Evolutionary conservation across 2,329 filamentous ascomycete species (phyloP), one percentile per base, ranked within the genome.

Genomic region (Cladosporium colombiae): DNA sequence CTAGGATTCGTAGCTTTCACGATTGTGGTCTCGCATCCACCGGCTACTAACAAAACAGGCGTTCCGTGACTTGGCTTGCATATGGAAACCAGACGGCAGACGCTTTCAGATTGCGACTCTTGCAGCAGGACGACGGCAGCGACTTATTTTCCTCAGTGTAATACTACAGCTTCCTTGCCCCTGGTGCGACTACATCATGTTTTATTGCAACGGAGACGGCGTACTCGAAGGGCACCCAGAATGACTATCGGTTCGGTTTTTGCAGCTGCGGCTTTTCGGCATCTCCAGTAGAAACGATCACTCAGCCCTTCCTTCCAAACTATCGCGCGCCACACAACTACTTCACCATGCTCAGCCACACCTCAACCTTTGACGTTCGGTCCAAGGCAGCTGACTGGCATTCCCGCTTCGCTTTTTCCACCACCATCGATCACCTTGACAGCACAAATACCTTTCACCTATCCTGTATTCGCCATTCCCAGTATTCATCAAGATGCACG

Each of bases 121-220:
- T 64, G 53, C 64, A 50, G 66, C 63, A 65, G 52, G 61, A 56
- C 61, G 61, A 60, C 63, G 63, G 63, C 63, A 52, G 63, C 56
- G 55, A 65, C 62, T 40, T 59, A 25, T 33, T 65, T 63, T 53
- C 56, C 67, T 64, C 60, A 65, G 67, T 70, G 67, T 74, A 73
- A 67, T 71, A 74, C 70, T 72, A 73, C 70, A 70, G 67, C 68
- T 71, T 70, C 68, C 70, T 60, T 60, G 33, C 55, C 46, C 70
- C 71, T 68, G 74, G 73, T 75, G 72, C 73, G 72, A 73, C 73
- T 74, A 62, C 68, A 70, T 56, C 71, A 71, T 75, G 73, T 75
- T 68, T 74, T 73, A 74, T 71, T 75, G 70, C 71, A 55, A 52
- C 50, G 60, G 60, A 57, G 55, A 60, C 57, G 63, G 55, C 55